Base-by-base conservation (phyloP, 345 rosid species). In the Brassica juncea region DNA sequence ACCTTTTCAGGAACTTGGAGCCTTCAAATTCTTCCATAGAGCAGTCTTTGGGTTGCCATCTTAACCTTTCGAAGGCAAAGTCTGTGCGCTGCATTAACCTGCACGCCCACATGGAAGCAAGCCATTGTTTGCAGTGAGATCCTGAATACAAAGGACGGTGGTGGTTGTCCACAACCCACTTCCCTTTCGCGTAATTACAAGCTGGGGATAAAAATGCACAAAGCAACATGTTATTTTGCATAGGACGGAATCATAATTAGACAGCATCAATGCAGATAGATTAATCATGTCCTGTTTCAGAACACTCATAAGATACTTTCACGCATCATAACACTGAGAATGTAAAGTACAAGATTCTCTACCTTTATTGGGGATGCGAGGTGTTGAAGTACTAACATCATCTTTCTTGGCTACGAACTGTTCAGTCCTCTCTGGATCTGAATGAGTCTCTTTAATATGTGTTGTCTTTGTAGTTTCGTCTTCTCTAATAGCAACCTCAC, bases 231-330 rank as follows among this genome's bases (percentile, higher is more conserved):
- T 37, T 37, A 37, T 37, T 37, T 37, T 10, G 42, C 42, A 37
- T 8, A 7, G 42, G 35, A 32, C 5, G 10, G 42, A 37, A 37
- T 37, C 42, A 37, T 37, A 37, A 37, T 37, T 9, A 37, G 42
- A 37, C 42, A 34, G 6, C 7, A 34, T 34, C 37, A 30, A 30
- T 59, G 69, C 32, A 73, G 59, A 79, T 35, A 79, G 23, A 71
- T 27, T 28, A 57, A 21, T 44, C 32, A 57, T 66, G 72, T 44
- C 55, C 39, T 32, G 39, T 72, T 72, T 72, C 75, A 79, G 70
- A 42, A 79, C 15, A 47, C 14, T 42, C 49, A 3, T 42, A 42
- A 4, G 79, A 80, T 55, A 47, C 64, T 37, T 64, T 44, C 62
- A 57, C n/a, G 6, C 68, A 10, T 37, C 42, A 37, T 37, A 10